Conservation (phyloP, 495 filamentous ascomycete species). For the Xylaria intraflava region DNA sequence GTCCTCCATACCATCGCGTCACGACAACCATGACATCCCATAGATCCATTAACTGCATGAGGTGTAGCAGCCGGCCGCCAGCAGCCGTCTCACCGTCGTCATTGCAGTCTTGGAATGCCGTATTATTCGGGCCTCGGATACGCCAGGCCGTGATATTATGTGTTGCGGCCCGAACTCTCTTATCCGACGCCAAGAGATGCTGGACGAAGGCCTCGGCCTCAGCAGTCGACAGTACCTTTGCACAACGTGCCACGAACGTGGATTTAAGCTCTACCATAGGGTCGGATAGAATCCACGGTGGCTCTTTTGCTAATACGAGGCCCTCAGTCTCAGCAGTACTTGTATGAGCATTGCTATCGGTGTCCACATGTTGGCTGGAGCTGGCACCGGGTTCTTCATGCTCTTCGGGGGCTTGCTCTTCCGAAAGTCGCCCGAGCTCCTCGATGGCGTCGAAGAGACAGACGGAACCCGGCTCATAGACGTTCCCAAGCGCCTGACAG, state of each 20-base stretch:
- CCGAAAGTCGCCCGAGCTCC: constrained; percentile 40
- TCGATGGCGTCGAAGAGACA: constrained; percentile 86
- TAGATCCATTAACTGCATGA: constrained; percentile 91
- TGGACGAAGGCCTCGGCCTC: constrained; percentile 64
- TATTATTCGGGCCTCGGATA: constrained; percentile 44
- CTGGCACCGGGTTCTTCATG: neutral
- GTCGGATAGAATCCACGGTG: constrained; percentile 66
- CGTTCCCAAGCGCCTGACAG: constrained; percentile 54
- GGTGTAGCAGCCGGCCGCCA: constrained; percentile 72
- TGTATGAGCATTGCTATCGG: neutral
- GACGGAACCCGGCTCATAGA: constrained; percentile 67
- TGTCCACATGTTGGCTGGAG: constrained; percentile 1
- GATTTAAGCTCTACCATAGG: constrained; percentile 77
- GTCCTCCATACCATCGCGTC: constrained; percentile 88
- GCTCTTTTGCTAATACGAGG: constrained; percentile 26
- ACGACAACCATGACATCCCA: constrained; percentile 94
- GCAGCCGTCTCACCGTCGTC: constrained; percentile 97
- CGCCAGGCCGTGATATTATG: constrained; percentile 78
- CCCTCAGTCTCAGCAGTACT: neutral
- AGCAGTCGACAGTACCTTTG: constrained; percentile 54
- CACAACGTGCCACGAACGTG: constrained; percentile 73
- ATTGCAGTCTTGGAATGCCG: constrained; percentile 79
- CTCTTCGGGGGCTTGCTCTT: constrained; percentile 8
- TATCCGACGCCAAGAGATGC: constrained; percentile 71
- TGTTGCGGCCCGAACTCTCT: constrained; percentile 73